Evolutionary conservation across 306 rosid genomes (phyloP), one percentile per base, ranked within the genome.

Genomic region (Boehmeria nivea): DNA sequence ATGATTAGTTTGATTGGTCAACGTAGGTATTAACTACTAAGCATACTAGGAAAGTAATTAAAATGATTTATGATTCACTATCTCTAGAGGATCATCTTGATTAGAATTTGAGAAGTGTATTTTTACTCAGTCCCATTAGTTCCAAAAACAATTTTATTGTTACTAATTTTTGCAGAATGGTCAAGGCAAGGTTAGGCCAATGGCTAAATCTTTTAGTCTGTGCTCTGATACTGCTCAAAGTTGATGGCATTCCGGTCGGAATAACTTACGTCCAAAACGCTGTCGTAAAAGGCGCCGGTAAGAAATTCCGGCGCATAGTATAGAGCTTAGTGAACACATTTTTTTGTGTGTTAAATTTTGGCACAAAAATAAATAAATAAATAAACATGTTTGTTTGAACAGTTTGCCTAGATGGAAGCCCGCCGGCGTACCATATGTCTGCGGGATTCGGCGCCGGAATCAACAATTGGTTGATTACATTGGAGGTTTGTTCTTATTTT

Each of bases 341-440:
- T 28, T 3, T 31, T 31, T 31, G 5, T 31, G 9, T 31, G 5
- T 31, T 28, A 4, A 4, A 31, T 31, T 31, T 31, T 6, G n/a
- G n/a, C n/a, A n/a, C n/a, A n/a, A n/a, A n/a, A n/a, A n/a, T n/a
- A n/a, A n/a, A n/a, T n/a, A n/a, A n/a, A n/a, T n/a, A n/a, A n/a
- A n/a, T 4, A 31, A 31, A 2, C 36, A 10, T 31, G 36, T 31
- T 31, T 20, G 20, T 33, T 9, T 54, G 16, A 60, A 69, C 87
- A 91, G 96, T 91, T 71, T 91, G 98, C 74, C 79, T 91, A 83
- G 98, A 91, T 62, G 98, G 98, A 39, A 87, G 89, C 59, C 86
- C 96, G 15, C 87, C 98, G 44, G 98, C 98, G 73, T 91, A 91
- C 67, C 98, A 91, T 72, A 71, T 72, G 55, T 80, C 78, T 28